A percentile compares a stretch with the other conserved stretches of the same genome.
These are phyloP conservation scores for Blastobotrys serpentis DNA, from an alignment of 1,139 yeast genomes.

Conservation along the genomic window DNA sequence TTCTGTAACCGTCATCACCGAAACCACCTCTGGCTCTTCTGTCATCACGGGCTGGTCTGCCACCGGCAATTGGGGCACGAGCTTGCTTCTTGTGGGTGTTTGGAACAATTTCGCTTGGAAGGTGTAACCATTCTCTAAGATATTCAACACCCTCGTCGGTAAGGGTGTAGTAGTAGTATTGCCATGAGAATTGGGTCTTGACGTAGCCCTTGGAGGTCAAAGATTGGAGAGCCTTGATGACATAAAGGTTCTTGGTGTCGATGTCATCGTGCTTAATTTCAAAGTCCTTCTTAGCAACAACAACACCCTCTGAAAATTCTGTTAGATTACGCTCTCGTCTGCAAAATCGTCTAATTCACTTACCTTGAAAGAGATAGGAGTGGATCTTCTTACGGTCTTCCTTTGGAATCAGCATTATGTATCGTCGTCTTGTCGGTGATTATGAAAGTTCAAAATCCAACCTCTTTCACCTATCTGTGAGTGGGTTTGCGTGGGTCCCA, in stretches of 20 bases:
- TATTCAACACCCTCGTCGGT: slow-evolving; percentile 99
- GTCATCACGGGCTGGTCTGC: slow-evolving; percentile 32
- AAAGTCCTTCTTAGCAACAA: slow-evolving; percentile 98
- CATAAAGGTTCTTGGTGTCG: slow-evolving; percentile 96
- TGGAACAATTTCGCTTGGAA: slow-evolving; percentile 98
- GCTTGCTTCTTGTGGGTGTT: slow-evolving; percentile 96
- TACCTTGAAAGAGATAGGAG: slow-evolving; percentile 98
- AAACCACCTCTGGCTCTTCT: slow-evolving; percentile 32
- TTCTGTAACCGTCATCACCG: slow-evolving; percentile 46
- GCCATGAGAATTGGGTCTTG: slow-evolving; percentile 99
- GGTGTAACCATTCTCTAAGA: slow-evolving; percentile 97
- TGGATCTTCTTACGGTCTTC: slow-evolving; percentile 99
- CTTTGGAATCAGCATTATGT: slow-evolving; percentile 96
- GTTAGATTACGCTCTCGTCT: not conserved
- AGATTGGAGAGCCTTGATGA: slow-evolving; percentile 99
- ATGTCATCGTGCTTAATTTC: slow-evolving; percentile 98
- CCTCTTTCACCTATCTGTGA: slow-evolving; percentile 1
- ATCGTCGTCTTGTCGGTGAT: slow-evolving; percentile 10
- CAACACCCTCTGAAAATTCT: slow-evolving; percentile 78
- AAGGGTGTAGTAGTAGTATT: slow-evolving; percentile 99
- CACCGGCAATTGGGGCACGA: slow-evolving; percentile 68
- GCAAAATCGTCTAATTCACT: slow-evolving; percentile 42
- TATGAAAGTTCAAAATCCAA: slow-evolving; percentile 9
- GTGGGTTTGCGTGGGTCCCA: slow-evolving; percentile 6
- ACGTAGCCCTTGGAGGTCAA: slow-evolving; percentile 98